phyloP scores from a whole-genome alignment of 768 basidiomycete species.

The Russula brevipes region DNA sequence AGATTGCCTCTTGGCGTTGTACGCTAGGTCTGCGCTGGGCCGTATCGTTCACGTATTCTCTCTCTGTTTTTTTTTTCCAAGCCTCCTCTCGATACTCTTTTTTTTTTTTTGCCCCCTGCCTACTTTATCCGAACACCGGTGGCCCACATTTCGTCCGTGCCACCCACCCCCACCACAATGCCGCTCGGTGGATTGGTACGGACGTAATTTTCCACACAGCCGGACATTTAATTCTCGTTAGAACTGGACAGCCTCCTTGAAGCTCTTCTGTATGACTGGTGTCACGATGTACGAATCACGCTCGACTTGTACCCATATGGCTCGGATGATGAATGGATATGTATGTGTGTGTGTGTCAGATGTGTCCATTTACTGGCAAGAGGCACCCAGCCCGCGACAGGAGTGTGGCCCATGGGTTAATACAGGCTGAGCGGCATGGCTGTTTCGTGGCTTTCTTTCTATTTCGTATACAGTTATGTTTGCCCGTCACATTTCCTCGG shows the following conservation, averaged over 20 bases:
- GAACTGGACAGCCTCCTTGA: not conserved
- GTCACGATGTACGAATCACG: slow-evolving; percentile 1
- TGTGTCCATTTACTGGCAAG: not conserved
- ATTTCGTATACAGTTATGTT: too few species aligned
- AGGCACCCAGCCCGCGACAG: not conserved
- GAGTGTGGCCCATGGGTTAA: not conserved
- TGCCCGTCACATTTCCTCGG: too few species aligned
- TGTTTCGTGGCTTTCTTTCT: too few species aligned
- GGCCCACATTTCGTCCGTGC: not conserved
- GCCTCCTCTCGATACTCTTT: not conserved
- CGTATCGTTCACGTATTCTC: not conserved
- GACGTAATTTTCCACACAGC: not conserved
- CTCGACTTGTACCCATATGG: not conserved
- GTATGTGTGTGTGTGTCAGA: not conserved
- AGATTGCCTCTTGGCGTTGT: not conserved
- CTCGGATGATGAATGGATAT: not conserved
- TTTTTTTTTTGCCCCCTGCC: not conserved
- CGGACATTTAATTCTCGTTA: slow-evolving; percentile 1
- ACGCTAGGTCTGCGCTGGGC: not conserved
- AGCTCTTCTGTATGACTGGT: slow-evolving; percentile 1
- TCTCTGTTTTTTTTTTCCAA: not conserved
- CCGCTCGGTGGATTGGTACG: not conserved
- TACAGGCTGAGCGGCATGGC: too few species aligned
- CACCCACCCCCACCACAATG: not conserved
- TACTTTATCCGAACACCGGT: too few species aligned